phyloP scores from a whole-genome alignment of 164 flowering plant species.

The Stephania japonica region DNA sequence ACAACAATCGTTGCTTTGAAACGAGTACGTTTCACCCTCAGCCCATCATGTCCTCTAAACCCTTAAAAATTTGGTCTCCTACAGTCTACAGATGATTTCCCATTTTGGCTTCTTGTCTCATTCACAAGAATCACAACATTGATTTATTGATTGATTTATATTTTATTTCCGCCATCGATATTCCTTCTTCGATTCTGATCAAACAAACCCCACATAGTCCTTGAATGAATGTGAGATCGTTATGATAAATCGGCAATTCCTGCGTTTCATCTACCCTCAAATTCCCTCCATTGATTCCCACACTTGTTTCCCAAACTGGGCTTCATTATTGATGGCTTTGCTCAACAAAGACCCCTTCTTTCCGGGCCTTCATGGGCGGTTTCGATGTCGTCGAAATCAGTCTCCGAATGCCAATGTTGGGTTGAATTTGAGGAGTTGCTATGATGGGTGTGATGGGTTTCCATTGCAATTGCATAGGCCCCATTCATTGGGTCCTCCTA shows the following conservation, averaged over 20 bases:
- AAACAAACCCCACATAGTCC: too few species aligned
- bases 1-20: too few species aligned
- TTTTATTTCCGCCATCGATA: too few species aligned
- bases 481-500: slow-evolving; percentile 25
- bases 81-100: too few species aligned
- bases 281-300: slow-evolving; percentile 10
- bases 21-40: too few species aligned
- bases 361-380: slow-evolving; percentile 1
- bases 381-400: slow-evolving; percentile 10
- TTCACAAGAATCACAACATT: too few species aligned
- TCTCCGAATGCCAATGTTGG: neutral
- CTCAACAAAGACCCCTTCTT: slow-evolving; percentile 13
- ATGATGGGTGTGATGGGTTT: slow-evolving; percentile 7
- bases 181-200: too few species aligned
- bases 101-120: too few species aligned
- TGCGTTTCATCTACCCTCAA: slow-evolving; percentile 12
- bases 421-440: slow-evolving; percentile 23
- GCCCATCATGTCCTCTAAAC: too few species aligned
- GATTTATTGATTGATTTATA: too few species aligned
- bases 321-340: slow-evolving; percentile 17
- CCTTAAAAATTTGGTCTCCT: too few species aligned
- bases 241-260: slow-evolving; percentile 29
- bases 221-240: slow-evolving; percentile 23
- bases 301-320: neutral
- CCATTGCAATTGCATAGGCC: slow-evolving; percentile 17